These are phyloP conservation scores for Domatiomyces globalis DNA, from an alignment of 2,329 filamentous ascomycete genomes.

Conservation along the genomic window DNA sequence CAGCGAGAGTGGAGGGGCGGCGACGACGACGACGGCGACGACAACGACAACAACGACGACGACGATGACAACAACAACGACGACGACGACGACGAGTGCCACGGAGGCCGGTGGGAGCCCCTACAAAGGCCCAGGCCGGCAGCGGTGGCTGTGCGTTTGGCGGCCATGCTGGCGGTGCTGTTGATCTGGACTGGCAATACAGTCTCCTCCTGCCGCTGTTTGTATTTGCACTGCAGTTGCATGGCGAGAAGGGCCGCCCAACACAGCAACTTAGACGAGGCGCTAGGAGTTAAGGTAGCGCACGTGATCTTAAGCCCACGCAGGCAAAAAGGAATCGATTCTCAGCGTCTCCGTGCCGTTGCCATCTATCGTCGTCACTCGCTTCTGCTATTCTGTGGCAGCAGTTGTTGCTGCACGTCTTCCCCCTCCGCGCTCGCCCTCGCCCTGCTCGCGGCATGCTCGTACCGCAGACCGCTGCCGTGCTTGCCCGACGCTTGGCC, in stretches of 20 bases:
- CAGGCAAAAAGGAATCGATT: neutral
- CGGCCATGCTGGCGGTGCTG: neutral
- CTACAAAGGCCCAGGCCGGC: neutral
- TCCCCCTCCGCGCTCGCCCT: neutral
- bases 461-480: neutral
- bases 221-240: no score
- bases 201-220: no score
- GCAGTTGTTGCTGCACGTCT: neutral
- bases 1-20: neutral
- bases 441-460: neutral
- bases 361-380: no score
- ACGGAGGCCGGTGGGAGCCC: no score
- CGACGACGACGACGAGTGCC: no score
- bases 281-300: neutral
- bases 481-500: neutral
- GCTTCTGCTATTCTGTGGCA: neutral
- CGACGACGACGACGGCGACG: no score
- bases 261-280: neutral
- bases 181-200: neutral
- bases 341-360: neutral
- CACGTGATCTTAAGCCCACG: neutral
- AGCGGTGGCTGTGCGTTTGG: neutral
- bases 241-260: neutral
- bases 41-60: no score
- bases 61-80: no score